Conservation (phyloP, 2,329 filamentous ascomycete genomes). For the Phialocephala subalpina region DNA sequence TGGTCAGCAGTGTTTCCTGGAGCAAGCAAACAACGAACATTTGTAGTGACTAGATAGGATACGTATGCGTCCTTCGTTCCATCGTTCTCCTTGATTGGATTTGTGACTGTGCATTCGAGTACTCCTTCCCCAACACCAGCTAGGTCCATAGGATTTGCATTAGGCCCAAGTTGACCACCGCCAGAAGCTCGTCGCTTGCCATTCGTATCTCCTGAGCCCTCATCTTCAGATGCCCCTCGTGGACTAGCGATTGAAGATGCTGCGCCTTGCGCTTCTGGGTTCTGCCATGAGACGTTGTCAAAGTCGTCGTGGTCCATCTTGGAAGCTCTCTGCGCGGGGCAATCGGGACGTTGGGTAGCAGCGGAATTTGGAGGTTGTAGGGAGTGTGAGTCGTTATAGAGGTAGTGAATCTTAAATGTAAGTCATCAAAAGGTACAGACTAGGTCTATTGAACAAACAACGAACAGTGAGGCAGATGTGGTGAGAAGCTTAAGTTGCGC, state of each 20-base stretch:
- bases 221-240: slow-evolving; percentile 47
- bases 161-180: slow-evolving; percentile 42
- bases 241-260: slow-evolving; percentile 51
- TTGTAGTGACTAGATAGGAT: slow-evolving; percentile 91
- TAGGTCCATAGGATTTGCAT: slow-evolving; percentile 56
- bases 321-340: slow-evolving; percentile 35
- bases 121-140: slow-evolving; percentile 74
- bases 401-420: slow-evolving; percentile 1
- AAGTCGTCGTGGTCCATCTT: slow-evolving; percentile 68
- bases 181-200: slow-evolving; percentile 32
- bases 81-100: slow-evolving; percentile 93
- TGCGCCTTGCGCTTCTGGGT: slow-evolving; percentile 58
- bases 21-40: slow-evolving; percentile 61
- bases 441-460: slow-evolving; percentile 1
- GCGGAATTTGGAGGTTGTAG: background rate
- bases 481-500: slow-evolving; percentile 20
- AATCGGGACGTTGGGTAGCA: slow-evolving; percentile 22
- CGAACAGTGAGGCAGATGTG: background rate
- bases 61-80: slow-evolving; percentile 97
- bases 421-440: slow-evolving; percentile 5
- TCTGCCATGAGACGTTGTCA: slow-evolving; percentile 80
- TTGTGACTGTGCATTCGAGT: slow-evolving; percentile 83
- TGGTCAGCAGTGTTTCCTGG: slow-evolving; percentile 32
- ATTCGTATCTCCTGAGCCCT: slow-evolving; percentile 30
- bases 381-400: background rate